Evolutionary conservation across 495 filamentous ascomycete species (phyloP).

Genomic region (Podospora pseudoanserina): DNA sequence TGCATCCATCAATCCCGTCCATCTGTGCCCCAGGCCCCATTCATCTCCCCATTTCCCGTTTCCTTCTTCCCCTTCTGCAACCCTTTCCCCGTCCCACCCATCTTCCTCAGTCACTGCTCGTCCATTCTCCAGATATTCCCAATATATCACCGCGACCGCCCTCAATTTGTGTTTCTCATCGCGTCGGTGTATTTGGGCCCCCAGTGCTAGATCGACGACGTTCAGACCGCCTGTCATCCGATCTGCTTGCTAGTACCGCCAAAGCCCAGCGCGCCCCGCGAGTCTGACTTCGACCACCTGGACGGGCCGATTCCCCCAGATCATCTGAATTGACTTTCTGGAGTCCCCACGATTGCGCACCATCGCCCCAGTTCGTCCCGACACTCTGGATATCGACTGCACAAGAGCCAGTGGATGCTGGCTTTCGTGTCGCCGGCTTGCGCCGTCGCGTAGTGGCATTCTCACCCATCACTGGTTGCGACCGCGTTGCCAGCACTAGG

Average conservation of each 20-base stretch:
- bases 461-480: conserved; percentile 16
- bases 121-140: neutral
- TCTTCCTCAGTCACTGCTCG: neutral
- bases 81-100: conserved; percentile 4
- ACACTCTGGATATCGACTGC: conserved; percentile 21
- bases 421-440: conserved; percentile 12
- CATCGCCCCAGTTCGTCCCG: conserved; percentile 20
- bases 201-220: neutral
- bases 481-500: conserved; percentile 32
- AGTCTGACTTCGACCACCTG: conserved; percentile 15
- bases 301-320: conserved; percentile 37
- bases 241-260: neutral
- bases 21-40: conserved; percentile 6
- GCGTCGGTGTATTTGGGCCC: neutral
- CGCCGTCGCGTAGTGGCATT: conserved; percentile 24
- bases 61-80: conserved; percentile 12
- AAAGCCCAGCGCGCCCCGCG: conserved; percentile 8
- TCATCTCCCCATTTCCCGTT: conserved; percentile 14
- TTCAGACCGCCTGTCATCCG: neutral
- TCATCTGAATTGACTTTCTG: conserved; percentile 27
- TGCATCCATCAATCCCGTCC: neutral
- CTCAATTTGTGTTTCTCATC: neutral
- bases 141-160: neutral
- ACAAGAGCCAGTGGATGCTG: conserved; percentile 27
- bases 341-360: conserved; percentile 34